Evolutionary conservation across 2,329 filamentous ascomycete genomes (phyloP).

Genomic region (Metarhizium humberi): DNA sequence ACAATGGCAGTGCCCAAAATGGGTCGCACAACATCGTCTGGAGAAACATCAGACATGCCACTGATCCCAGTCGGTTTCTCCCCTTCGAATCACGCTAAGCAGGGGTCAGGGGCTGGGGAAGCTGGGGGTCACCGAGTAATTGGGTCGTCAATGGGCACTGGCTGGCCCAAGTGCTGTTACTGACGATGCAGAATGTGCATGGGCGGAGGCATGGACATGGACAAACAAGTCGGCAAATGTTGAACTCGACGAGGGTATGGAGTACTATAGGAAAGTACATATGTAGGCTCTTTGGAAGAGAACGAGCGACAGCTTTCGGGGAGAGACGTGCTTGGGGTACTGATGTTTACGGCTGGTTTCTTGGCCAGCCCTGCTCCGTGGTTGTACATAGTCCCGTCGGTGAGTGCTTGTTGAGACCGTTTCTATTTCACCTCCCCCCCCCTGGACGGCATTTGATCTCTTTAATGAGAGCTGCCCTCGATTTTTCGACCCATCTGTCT

Average conservation of each 20-base stretch:
- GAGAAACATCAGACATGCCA: neutral
- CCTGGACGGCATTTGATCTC: neutral
- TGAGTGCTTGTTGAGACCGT: neutral
- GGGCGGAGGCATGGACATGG: neutral
- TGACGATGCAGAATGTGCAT: neutral
- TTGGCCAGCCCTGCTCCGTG: neutral
- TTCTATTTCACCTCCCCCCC: neutral
- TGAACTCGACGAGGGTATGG: too few relatives aligned
- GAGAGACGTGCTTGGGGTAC: neutral
- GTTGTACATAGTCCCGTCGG: neutral
- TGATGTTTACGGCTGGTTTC: neutral
- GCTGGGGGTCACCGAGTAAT: neutral
- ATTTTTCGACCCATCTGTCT: neutral
- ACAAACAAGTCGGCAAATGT: neutral
- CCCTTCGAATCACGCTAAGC: neutral
- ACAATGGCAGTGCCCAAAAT: neutral
- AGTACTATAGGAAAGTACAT: too few relatives aligned
- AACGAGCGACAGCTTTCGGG: neutral
- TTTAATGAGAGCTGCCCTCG: too few relatives aligned
- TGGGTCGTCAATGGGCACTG: neutral
- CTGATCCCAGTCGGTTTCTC: neutral
- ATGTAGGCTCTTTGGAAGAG: neutral
- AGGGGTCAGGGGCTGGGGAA: conserved; percentile 3
- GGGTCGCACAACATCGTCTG: neutral
- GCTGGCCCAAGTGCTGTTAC: neutral